Evolutionary conservation across 192 early-diverging fungal genomes (phyloP).

Genomic region (Radiomyces spectabilis): DNA sequence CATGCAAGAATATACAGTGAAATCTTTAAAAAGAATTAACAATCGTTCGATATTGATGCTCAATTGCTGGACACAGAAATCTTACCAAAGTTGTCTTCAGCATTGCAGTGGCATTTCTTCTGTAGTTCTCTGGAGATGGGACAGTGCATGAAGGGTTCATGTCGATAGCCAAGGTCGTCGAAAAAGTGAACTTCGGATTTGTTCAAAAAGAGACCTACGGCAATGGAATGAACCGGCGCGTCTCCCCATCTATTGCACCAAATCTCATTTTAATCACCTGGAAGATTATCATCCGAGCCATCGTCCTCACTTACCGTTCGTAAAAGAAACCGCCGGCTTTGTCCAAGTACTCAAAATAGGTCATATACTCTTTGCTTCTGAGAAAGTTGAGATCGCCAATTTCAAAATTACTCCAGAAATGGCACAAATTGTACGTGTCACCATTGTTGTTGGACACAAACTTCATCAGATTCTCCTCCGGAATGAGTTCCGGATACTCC

Average conservation of each 20-base stretch:
- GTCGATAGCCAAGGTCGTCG: constrained; percentile 26
- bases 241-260: constrained; percentile 19
- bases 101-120: constrained; percentile 9
- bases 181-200: constrained; percentile 22
- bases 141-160: constrained; percentile 21
- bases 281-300: not conserved
- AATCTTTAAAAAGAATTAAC: too few species aligned
- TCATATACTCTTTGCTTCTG: constrained; percentile 52
- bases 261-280: not conserved
- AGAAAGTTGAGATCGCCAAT: constrained; percentile 69
- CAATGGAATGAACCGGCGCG: constrained; percentile 25
- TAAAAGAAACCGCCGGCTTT: constrained; percentile 82
- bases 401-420: constrained; percentile 77
- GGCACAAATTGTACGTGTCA: constrained; percentile 58
- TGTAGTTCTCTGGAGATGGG: constrained; percentile 9
- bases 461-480: constrained; percentile 22
- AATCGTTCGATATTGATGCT: too few species aligned
- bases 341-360: constrained; percentile 68
- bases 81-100: constrained; percentile 25
- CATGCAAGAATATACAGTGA: too few species aligned
- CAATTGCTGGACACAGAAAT: too few species aligned
- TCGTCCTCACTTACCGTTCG: constrained; percentile 55
- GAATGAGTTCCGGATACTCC: constrained; percentile 31
- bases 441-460: constrained; percentile 43
- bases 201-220: constrained; percentile 17